Percentiles rank a stretch among this genome's conserved stretches.
These are phyloP conservation scores for Lasiodiplodia sp. DNA, from an alignment of 2,329 filamentous ascomycete genomes.

Conservation along the genomic window DNA sequence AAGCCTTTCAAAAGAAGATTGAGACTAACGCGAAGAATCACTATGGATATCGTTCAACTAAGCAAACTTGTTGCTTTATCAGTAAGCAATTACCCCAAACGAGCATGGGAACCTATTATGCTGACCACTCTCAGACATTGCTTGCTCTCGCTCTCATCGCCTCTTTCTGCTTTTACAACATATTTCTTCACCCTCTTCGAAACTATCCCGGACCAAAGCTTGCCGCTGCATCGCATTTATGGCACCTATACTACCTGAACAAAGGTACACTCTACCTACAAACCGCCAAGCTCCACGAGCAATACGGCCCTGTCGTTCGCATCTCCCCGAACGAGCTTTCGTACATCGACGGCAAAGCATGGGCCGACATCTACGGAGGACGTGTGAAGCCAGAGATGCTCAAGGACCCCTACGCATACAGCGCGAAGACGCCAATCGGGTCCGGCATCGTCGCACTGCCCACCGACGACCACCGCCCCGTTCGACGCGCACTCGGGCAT, in stretches of 20 bases:
- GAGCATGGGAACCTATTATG: not conserved
- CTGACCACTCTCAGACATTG: not conserved
- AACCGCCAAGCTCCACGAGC: not conserved
- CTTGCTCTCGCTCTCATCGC: not conserved
- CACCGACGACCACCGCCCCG: constrained; percentile 35
- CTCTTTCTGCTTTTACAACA: constrained; percentile 9
- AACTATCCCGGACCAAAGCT: constrained; percentile 22
- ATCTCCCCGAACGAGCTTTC: constrained; percentile 57
- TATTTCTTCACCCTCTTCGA: constrained; percentile 21
- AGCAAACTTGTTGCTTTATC: not conserved
- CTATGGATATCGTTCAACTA: no score
- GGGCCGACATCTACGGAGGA: constrained; percentile 51
- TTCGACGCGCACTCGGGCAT: constrained; percentile 45
- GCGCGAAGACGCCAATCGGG: not conserved
- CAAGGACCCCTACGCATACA: constrained; percentile 17
- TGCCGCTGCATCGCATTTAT: not conserved
- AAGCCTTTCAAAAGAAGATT: no score
- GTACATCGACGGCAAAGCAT: constrained; percentile 50
- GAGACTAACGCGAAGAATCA: no score
- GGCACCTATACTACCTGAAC: not conserved
- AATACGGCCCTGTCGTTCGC: constrained; percentile 57
- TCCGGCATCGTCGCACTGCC: not conserved
- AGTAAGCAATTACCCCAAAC: not conserved
- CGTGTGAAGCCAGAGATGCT: not conserved
- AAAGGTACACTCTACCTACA: not conserved